Percentiles rank a stretch among this genome's conserved stretches.
These are phyloP conservation scores for Cercospora sojina DNA, from an alignment of 2,329 filamentous ascomycete species.

Conservation along the genomic window DNA sequence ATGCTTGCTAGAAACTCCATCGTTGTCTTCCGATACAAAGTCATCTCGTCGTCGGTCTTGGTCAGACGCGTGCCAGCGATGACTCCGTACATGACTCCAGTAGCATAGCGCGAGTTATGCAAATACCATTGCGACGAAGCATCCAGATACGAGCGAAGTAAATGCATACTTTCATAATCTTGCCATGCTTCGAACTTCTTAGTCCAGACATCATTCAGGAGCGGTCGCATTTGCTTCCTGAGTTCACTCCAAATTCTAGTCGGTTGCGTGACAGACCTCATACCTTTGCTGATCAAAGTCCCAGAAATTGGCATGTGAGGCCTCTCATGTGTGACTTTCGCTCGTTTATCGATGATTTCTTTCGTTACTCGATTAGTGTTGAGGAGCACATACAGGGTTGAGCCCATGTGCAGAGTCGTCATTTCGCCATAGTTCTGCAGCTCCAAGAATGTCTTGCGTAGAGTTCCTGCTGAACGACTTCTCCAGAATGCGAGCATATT, in stretches of 20 bases:
- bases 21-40: conserved; percentile 13
- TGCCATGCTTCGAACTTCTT: conserved; percentile 17
- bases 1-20: conserved; percentile 16
- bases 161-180: conserved; percentile 12
- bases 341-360: conserved; percentile 18
- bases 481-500: conserved; percentile 17
- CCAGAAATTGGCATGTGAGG: conserved; percentile 20
- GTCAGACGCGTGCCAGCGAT: conserved; percentile 10
- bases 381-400: conserved; percentile 15
- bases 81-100: conserved; percentile 19
- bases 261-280: conserved; percentile 19
- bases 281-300: conserved; percentile 13
- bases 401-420: conserved; percentile 19
- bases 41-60: conserved; percentile 14
- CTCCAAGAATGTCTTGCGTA: conserved; percentile 8
- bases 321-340: conserved; percentile 16
- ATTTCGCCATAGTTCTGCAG: conserved; percentile 14
- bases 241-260: conserved; percentile 14
- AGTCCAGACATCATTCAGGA: conserved; percentile 15
- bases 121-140: conserved; percentile 5
- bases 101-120: conserved; percentile 15
- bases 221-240: conserved; percentile 11
- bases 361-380: conserved; percentile 18
- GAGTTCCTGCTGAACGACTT: conserved; percentile 12
- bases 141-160: conserved; percentile 13